These are phyloP conservation scores for Pseudonitzschia pungens DNA, from an alignment of 108 stramenopile genomes.

Conservation along the genomic window DNA sequence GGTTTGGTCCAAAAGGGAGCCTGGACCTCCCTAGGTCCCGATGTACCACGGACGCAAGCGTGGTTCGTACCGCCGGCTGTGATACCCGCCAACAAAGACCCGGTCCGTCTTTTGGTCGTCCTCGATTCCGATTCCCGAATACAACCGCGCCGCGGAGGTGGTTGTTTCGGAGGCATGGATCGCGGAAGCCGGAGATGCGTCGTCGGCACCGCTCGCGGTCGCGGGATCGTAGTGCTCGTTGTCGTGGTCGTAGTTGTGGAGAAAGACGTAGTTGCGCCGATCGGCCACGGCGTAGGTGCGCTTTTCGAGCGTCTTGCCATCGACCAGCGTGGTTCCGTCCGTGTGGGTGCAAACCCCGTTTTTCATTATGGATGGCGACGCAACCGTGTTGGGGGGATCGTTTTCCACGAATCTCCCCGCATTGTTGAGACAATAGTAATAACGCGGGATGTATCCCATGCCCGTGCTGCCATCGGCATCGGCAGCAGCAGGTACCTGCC, in stretches of 20 bases:
- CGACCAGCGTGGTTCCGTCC: constrained; percentile 15
- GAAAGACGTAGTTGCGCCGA: constrained; percentile 12
- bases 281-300: not conserved
- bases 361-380: not conserved
- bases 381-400: constrained; percentile 7
- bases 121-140: constrained; percentile 8
- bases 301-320: constrained; percentile 4
- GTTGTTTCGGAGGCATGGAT: too few species aligned
- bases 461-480: too few species aligned
- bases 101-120: constrained; percentile 28
- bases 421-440: constrained; percentile 17
- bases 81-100: constrained; percentile 46
- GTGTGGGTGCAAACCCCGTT: constrained; percentile 16
- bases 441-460: constrained; percentile 26
- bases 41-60: constrained; percentile 47
- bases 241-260: constrained; percentile 8
- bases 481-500: constrained; percentile 1
- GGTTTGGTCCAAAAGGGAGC: constrained; percentile 38
- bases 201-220: too few species aligned
- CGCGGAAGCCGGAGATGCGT: too few species aligned
- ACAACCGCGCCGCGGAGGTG: constrained; percentile 21
- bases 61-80: constrained; percentile 38
- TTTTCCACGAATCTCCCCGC: constrained; percentile 24
- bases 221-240: not conserved
- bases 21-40: constrained; percentile 28